Evolutionary conservation across 1,139 yeast species (phyloP).

Genomic region (Candida dubliniensis): DNA sequence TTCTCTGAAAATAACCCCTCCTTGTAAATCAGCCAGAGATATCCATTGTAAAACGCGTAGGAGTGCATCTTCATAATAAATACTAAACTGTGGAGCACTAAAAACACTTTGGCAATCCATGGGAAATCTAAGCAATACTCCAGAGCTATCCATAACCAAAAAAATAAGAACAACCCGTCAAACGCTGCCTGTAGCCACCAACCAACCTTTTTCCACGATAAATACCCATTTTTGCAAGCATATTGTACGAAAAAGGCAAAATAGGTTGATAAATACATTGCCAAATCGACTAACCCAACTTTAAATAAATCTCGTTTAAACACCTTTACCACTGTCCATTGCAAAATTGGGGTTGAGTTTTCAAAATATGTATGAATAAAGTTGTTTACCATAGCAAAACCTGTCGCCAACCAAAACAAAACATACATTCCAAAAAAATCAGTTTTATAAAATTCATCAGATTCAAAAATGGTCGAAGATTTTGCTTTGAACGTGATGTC

Average conservation of each 20-base stretch:
- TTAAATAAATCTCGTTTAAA: constrained; percentile 56
- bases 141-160: constrained; percentile 55
- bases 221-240: constrained; percentile 37
- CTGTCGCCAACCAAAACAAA: constrained; percentile 67
- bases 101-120: constrained; percentile 86
- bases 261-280: constrained; percentile 67
- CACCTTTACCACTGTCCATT: constrained; percentile 51
- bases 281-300: constrained; percentile 67
- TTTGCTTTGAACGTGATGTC: constrained; percentile 14
- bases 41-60: constrained; percentile 85
- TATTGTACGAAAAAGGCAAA: constrained; percentile 56
- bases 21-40: constrained; percentile 65
- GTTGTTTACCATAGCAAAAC: constrained; percentile 49
- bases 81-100: constrained; percentile 81
- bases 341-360: constrained; percentile 25
- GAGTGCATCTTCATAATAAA: constrained; percentile 92
- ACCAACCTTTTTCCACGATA: constrained; percentile 64
- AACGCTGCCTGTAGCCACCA: constrained; percentile 58
- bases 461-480: constrained; percentile 52
- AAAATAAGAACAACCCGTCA: constrained; percentile 51
- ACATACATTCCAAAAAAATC: constrained; percentile 66
- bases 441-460: constrained; percentile 35
- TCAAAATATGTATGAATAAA: constrained; percentile 45
- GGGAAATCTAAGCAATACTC: constrained; percentile 49
- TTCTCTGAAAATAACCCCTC: constrained; percentile 54